Percentiles rank a stretch among this genome's conserved stretches.
phyloP scores from a whole-genome alignment of 2,329 filamentous ascomycete genomes.

The Botrytis aclada region DNA sequence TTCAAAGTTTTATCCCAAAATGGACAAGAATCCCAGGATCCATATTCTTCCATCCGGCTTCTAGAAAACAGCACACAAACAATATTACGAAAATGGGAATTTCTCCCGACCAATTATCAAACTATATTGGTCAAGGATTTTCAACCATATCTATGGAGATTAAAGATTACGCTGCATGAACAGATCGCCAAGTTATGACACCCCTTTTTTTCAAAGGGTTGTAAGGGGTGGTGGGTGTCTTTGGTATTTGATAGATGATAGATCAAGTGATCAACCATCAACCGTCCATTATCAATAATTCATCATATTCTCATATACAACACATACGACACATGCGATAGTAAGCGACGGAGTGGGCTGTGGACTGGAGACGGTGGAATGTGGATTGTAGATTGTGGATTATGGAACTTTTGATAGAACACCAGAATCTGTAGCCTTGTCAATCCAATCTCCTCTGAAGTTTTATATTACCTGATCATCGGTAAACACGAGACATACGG shows the following conservation, averaged over 20 bases:
- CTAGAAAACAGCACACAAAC: background rate
- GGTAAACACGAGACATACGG: conserved; percentile 7
- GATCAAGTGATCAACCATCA: background rate
- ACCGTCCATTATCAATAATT: no score
- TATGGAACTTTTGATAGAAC: background rate
- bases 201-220: background rate
- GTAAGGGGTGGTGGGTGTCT: background rate
- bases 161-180: background rate
- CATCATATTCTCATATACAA: no score
- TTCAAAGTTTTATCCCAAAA: background rate
- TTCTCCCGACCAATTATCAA: background rate
- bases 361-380: background rate
- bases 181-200: background rate
- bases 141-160: background rate
- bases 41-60: background rate
- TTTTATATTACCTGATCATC: background rate
- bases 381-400: background rate
- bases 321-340: background rate
- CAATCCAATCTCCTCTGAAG: conserved; percentile 6
- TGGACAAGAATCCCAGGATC: background rate
- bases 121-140: background rate
- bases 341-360: background rate
- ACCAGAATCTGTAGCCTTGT: background rate
- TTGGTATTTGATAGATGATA: background rate
- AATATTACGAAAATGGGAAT: background rate